phyloP scores from a whole-genome alignment of 768 basidiomycete genomes.

The Lactarius evosmus region DNA sequence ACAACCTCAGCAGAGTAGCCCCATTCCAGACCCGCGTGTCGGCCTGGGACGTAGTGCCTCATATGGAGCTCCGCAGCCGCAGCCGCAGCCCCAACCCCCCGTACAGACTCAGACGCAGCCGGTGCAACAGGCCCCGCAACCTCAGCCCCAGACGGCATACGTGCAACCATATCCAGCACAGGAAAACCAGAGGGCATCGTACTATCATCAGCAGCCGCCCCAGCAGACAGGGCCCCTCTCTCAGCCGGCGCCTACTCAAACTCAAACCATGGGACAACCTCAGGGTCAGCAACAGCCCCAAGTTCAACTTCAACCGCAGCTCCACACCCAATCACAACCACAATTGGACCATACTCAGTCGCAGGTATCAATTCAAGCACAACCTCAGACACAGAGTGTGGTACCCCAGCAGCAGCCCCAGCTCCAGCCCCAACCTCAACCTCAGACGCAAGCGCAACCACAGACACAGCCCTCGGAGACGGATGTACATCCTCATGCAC shows the following conservation, averaged over 20 bases:
- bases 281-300: slow-evolving; percentile 34
- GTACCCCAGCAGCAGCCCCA: slow-evolving; percentile 27
- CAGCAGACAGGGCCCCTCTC: slow-evolving; percentile 21
- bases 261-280: slow-evolving; percentile 28
- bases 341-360: slow-evolving; percentile 33
- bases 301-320: slow-evolving; percentile 26
- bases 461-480: slow-evolving; percentile 17
- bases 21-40: slow-evolving; percentile 13
- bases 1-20: slow-evolving; percentile 33
- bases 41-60: slow-evolving; percentile 2
- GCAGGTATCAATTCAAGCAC: slow-evolving; percentile 34
- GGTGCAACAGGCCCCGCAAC: slow-evolving; percentile 26
- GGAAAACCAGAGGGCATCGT: slow-evolving; percentile 28
- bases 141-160: slow-evolving; percentile 33
- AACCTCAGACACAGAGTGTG: slow-evolving; percentile 33
- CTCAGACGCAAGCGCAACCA: slow-evolving; percentile 31
- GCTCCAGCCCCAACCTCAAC: slow-evolving; percentile 26
- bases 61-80: slow-evolving; percentile 17
- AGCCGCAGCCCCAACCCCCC: slow-evolving; percentile 34
- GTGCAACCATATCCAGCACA: slow-evolving; percentile 28
- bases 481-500: slow-evolving; percentile 27
- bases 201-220: slow-evolving; percentile 21
- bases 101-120: slow-evolving; percentile 34
- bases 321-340: slow-evolving; percentile 18
- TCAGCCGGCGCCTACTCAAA: not conserved